phyloP scores from a whole-genome alignment of 1,284 basidiomycete genomes.

The Blastosporella zonata region DNA sequence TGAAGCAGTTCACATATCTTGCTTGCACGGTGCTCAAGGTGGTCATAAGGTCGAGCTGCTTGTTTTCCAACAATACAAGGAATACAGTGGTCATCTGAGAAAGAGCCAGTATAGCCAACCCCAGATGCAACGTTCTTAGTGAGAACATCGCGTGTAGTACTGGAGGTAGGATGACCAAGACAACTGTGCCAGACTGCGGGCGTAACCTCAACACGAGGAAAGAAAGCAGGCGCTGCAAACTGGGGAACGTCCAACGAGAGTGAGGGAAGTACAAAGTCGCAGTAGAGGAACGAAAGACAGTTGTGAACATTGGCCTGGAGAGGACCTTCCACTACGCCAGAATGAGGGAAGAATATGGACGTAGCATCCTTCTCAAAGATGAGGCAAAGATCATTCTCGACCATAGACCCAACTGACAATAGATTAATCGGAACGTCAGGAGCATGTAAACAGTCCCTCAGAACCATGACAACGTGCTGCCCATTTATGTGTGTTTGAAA shows the following conservation, averaged over 20 bases:
- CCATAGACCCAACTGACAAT: conserved; percentile 3
- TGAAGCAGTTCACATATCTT: no score
- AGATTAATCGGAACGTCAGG: conserved; percentile 12
- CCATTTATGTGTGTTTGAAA: conserved; percentile 1
- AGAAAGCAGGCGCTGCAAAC: neutral
- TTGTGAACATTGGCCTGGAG: neutral
- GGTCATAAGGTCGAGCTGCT: no score
- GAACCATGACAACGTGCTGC: neutral
- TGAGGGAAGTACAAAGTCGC: neutral
- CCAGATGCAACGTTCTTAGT: neutral
- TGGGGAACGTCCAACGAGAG: neutral
- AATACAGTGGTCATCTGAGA: neutral
- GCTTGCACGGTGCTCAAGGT: no score
- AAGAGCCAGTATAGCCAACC: neutral
- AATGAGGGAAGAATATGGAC: neutral
- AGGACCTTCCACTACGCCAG: neutral
- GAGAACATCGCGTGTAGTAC: neutral
- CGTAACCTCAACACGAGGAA: neutral
- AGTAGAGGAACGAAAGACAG: neutral
- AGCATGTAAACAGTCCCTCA: conserved; percentile 8
- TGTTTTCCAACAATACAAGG: no score
- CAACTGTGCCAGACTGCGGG: conserved; percentile 21
- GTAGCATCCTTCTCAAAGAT: neutral
- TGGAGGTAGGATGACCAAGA: conserved; percentile 24
- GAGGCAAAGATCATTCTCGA: conserved; percentile 3